phyloP scores from a whole-genome alignment of 2,329 filamentous ascomycete genomes.

The Ceratocystis cubensis region DNA sequence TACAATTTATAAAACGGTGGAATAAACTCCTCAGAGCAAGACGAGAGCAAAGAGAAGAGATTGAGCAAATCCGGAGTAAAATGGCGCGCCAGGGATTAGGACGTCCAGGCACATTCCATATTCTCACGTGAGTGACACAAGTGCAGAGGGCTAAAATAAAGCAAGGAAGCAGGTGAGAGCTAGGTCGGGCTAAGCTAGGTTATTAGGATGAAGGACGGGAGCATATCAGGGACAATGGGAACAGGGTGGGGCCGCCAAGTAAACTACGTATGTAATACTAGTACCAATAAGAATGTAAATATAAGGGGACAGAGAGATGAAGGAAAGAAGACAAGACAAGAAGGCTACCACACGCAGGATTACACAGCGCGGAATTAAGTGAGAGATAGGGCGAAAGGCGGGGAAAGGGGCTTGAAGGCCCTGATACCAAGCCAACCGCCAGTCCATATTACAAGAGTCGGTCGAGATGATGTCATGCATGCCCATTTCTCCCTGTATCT shows the following conservation, averaged over 20 bases:
- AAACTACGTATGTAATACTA: no score
- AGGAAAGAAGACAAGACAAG: not conserved
- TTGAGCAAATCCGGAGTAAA: not conserved
- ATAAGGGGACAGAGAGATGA: no score
- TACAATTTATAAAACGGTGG: not conserved
- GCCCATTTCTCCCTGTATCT: no score
- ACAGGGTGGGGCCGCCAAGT: not conserved
- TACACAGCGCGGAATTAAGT: no score
- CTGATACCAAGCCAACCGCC: no score
- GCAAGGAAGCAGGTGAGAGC: not conserved
- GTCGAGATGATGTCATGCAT: not conserved
- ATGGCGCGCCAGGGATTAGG: constrained; percentile 10
- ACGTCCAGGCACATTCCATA: not conserved
- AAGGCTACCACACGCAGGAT: not conserved
- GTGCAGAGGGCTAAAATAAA: not conserved
- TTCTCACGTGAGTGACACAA: constrained; percentile 8
- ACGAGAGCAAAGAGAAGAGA: not conserved
- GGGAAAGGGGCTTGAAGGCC: not conserved
- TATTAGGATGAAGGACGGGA: not conserved
- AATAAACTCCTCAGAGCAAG: not conserved
- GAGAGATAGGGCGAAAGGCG: not conserved
- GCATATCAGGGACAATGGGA: not conserved
- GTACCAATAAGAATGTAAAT: no score
- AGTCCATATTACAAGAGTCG: not conserved
- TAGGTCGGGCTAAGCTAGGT: not conserved